Evolutionary conservation across 805 yeast species (phyloP).

Genomic region (Cyberlindnera maritima): DNA sequence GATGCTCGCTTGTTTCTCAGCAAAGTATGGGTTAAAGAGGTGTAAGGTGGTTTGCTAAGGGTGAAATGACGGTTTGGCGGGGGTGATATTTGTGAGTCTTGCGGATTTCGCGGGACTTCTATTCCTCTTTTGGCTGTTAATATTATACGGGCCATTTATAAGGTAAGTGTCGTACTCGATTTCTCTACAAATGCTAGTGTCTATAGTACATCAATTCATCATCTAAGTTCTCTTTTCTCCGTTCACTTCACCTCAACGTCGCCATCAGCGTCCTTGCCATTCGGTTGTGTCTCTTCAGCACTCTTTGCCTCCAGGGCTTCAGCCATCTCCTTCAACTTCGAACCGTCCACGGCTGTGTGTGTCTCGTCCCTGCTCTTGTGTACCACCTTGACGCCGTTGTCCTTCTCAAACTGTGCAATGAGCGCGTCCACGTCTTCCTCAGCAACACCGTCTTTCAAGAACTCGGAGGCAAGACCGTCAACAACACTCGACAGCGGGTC

Average conservation of each 20-base stretch:
- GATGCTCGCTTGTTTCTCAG: no score
- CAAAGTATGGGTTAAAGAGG: no score
- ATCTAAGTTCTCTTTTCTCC: no score
- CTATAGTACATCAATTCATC: background rate
- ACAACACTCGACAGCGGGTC: conserved; percentile 6
- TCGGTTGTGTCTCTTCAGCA: conserved; percentile 1
- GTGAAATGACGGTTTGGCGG: no score
- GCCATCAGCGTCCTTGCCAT: conserved; percentile 7
- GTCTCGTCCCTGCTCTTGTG: conserved; percentile 5
- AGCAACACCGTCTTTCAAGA: conserved; percentile 15
- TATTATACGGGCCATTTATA: no score
- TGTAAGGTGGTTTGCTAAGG: background rate
- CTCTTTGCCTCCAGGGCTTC: background rate
- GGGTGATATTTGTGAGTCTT: background rate
- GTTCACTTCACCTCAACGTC: conserved; percentile 5
- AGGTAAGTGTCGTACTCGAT: no score
- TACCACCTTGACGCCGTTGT: conserved; percentile 16
- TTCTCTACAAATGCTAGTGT: no score
- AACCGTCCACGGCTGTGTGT: conserved; percentile 7
- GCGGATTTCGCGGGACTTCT: no score
- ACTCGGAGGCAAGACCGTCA: conserved; percentile 19
- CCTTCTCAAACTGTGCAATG: conserved; percentile 15
- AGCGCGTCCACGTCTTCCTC: conserved; percentile 16
- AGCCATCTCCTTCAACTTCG: conserved; percentile 2
- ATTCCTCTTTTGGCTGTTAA: background rate